Evolutionary conservation across 305 asterid species (phyloP).

Genomic region (Fraxinus greggii): DNA sequence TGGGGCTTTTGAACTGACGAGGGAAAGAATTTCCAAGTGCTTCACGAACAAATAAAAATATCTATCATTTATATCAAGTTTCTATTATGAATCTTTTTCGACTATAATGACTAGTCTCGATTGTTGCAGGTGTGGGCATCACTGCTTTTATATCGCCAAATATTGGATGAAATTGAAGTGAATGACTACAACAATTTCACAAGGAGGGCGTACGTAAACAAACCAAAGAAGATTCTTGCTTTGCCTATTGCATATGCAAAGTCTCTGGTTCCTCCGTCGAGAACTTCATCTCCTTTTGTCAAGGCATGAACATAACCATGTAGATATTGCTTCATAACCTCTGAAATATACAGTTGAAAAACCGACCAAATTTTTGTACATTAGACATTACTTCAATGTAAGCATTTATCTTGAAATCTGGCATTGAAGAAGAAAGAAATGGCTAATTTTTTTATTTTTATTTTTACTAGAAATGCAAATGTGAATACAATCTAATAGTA

Average conservation of each 20-base stretch:
- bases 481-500: neutral
- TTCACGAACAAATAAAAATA: neutral
- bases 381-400: constrained; percentile 32
- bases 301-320: constrained; percentile 32
- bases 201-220: constrained; percentile 81
- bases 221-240: constrained; percentile 77
- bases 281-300: constrained; percentile 32
- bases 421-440: neutral
- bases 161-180: constrained; percentile 89
- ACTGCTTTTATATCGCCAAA: constrained; percentile 68
- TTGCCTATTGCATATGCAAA: constrained; percentile 88
- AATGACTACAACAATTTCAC: constrained; percentile 97
- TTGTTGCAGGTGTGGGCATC: constrained; percentile 82
- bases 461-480: neutral
- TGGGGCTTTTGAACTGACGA: neutral
- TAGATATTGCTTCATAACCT: constrained; percentile 7
- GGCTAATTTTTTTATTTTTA: neutral
- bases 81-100: neutral
- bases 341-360: constrained; percentile 27
- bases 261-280: constrained; percentile 38
- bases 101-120: neutral
- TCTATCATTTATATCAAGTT: neutral
- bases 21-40: neutral
- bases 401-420: neutral
- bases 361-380: constrained; percentile 38